Base-by-base conservation (phyloP, 192 early-diverging fungal genomes). In the Coemansia sp. region DNA sequence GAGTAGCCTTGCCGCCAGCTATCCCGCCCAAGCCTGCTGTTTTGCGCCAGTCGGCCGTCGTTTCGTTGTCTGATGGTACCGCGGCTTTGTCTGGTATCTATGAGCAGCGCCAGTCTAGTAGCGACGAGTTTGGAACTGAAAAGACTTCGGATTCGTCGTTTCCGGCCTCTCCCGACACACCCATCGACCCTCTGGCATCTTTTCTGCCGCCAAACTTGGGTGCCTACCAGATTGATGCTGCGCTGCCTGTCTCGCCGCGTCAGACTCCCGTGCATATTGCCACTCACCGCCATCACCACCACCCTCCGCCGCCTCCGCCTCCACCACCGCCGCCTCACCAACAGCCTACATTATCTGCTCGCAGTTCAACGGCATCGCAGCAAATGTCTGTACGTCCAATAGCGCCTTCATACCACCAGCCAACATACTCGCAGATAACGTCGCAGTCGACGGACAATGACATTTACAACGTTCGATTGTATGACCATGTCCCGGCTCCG, bases 381-480 rank as follows among this genome's bases (percentile, higher is more conserved):
- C 65, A 73, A 28, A 52, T 43, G 46, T 59, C 37, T 8, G 37
- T 62, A 55, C 71, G 60, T 11, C 58, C 64, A 23, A 67, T 67
- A 55, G 58, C 66, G 69, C 64, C 69, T 32, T 37, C 50, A 17
- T 55, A 67, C 38, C 65, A 68, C 30, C 49, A 55, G 30, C 23
- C 70, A 37, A 42, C 69, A 9, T 77, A 77, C 35, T 33, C 42
- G 13, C 68, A 76, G 30, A 21, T 50, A 43, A 28, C 42, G 17
- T 47, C 62, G 62, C 66, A 68, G 23, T 63, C 75, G 39, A 61
- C 61, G 9, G 70, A 72, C 39, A 63, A 61, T 17, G 77, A 74
- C 50, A 79, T 79, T n/a, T 79, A 79, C 72, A 74, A 79, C 37
- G 77, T 79, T 42, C 68, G 72, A 47, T 57, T 79, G 52, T 71